Evolutionary conservation across 2,329 filamentous ascomycete genomes (phyloP).

Genomic region (Pseudohalonectria lignicola): DNA sequence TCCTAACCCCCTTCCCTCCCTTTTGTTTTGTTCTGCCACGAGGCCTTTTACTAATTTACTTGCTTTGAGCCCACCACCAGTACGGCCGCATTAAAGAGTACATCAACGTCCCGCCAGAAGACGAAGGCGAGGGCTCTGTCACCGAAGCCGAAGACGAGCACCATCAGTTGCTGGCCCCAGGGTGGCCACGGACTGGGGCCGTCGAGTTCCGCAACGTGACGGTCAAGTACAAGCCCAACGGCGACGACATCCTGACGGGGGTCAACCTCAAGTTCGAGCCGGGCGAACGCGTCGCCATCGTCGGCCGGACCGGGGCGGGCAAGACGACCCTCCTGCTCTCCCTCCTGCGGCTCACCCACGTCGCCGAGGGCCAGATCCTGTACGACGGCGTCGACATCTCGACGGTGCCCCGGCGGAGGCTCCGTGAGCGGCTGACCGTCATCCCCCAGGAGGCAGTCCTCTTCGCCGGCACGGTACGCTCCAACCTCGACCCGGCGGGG

Average conservation of each 20-base stretch:
- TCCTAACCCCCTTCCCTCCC: background rate
- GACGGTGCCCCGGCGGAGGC: slow-evolving; percentile 77
- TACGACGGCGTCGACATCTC: slow-evolving; percentile 88
- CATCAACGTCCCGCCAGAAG: background rate
- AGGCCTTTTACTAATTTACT: background rate
- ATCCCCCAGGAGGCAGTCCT: slow-evolving; percentile 96
- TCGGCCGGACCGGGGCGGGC: slow-evolving; percentile 89
- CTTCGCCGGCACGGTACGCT: slow-evolving; percentile 62
- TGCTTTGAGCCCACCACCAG: too few relatives aligned
- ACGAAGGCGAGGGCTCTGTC: background rate
- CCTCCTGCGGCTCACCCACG: slow-evolving; percentile 92
- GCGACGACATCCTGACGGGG: slow-evolving; percentile 89
- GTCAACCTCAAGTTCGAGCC: slow-evolving; percentile 88
- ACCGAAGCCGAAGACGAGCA: too few relatives aligned
- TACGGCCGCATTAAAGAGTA: background rate
- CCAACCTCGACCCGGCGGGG: slow-evolving; percentile 91
- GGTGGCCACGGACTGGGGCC: slow-evolving; percentile 86
- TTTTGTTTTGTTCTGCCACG: background rate
- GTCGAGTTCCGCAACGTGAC: slow-evolving; percentile 91
- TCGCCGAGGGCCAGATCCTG: slow-evolving; percentile 68
- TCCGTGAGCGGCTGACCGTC: slow-evolving; percentile 82
- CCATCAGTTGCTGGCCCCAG: too few relatives aligned
- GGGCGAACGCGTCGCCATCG: slow-evolving; percentile 95
- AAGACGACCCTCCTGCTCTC: slow-evolving; percentile 91
- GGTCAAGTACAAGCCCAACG: slow-evolving; percentile 77